Evolutionary conservation across 2,329 filamentous ascomycete genomes (phyloP).

Genomic region (Cladophialophora carrionii): DNA sequence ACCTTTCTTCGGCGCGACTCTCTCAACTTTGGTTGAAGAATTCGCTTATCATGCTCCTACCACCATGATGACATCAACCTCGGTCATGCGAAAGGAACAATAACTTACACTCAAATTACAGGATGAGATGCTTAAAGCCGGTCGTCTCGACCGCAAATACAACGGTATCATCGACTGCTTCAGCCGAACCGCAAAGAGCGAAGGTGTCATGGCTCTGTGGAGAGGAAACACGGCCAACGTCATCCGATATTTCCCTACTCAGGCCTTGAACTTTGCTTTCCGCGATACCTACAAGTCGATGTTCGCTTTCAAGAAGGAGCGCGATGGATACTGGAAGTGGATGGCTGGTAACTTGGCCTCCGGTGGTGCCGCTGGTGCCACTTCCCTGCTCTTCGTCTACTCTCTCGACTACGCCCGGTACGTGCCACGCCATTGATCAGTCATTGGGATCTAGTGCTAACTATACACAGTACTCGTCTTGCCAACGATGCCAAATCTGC

Average conservation of each 20-base stretch:
- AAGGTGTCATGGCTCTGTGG: constrained; percentile 96
- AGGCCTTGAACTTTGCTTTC: constrained; percentile 99
- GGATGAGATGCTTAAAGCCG: constrained; percentile 99
- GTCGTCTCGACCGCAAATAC: constrained; percentile 98
- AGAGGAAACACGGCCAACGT: constrained; percentile 99
- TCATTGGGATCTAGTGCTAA: constrained; percentile 8
- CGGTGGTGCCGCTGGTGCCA: constrained; percentile 99
- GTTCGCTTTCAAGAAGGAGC: constrained; percentile 99
- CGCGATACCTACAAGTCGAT: constrained; percentile 99
- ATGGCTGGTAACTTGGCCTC: constrained; percentile 99
- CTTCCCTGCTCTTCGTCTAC: constrained; percentile 99
- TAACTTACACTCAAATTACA: constrained; percentile 48
- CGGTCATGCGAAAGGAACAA: not conserved
- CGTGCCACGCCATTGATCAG: not conserved
- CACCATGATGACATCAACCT: constrained; percentile 5
- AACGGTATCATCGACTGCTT: constrained; percentile 94
- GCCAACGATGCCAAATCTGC: constrained; percentile 99
- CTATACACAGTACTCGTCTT: constrained; percentile 79
- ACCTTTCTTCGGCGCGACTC: constrained; percentile 15
- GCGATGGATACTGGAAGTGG: constrained; percentile 98
- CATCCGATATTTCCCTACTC: constrained; percentile 99
- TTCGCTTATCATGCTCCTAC: constrained; percentile 15
- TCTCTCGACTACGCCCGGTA: constrained; percentile 93
- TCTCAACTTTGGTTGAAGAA: constrained; percentile 1
- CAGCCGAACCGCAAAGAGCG: constrained; percentile 81